These are phyloP conservation scores for Penicillium pancosmium DNA, from an alignment of 495 filamentous ascomycete genomes.

Conservation along the genomic window DNA sequence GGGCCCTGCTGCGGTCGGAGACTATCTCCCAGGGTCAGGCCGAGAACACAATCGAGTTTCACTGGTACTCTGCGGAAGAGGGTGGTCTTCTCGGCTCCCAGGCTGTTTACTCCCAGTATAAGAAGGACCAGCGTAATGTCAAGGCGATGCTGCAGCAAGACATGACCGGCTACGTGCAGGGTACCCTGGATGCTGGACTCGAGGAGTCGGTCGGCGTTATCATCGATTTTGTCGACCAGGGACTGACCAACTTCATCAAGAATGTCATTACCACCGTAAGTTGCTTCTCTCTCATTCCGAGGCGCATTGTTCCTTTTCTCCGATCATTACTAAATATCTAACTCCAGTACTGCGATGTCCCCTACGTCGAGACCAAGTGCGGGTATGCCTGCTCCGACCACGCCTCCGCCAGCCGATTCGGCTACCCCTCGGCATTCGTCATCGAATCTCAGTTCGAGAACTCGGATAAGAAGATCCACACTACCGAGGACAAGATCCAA, in stretches of 20 bases:
- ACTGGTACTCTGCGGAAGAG: slow-evolving; percentile 94
- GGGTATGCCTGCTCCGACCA: slow-evolving; percentile 98
- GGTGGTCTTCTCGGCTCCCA: slow-evolving; percentile 85
- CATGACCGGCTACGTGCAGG: slow-evolving; percentile 92
- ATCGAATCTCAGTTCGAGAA: slow-evolving; percentile 89
- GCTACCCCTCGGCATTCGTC: slow-evolving; percentile 93
- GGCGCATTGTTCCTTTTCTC: neutral
- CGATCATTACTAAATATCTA: slow-evolving; percentile 9
- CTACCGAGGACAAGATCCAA: slow-evolving; percentile 83
- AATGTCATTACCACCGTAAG: slow-evolving; percentile 73
- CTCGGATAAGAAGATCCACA: slow-evolving; percentile 87
- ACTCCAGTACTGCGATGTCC: slow-evolving; percentile 82
- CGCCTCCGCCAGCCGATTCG: slow-evolving; percentile 92
- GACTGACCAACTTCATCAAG: slow-evolving; percentile 90
- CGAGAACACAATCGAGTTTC: slow-evolving; percentile 88
- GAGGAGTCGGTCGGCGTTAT: slow-evolving; percentile 91
- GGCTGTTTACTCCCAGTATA: slow-evolving; percentile 86
- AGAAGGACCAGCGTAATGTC: slow-evolving; percentile 71
- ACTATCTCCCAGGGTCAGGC: slow-evolving; percentile 54
- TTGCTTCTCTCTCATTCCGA: slow-evolving; percentile 2
- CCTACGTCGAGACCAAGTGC: slow-evolving; percentile 88
- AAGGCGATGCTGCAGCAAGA: slow-evolving; percentile 99
- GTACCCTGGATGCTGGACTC: slow-evolving; percentile 79
- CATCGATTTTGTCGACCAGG: slow-evolving; percentile 83
- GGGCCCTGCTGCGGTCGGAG: slow-evolving; percentile 62